These are phyloP conservation scores for Monascus purpureus DNA, from an alignment of 495 filamentous ascomycete genomes.

Conservation along the genomic window DNA sequence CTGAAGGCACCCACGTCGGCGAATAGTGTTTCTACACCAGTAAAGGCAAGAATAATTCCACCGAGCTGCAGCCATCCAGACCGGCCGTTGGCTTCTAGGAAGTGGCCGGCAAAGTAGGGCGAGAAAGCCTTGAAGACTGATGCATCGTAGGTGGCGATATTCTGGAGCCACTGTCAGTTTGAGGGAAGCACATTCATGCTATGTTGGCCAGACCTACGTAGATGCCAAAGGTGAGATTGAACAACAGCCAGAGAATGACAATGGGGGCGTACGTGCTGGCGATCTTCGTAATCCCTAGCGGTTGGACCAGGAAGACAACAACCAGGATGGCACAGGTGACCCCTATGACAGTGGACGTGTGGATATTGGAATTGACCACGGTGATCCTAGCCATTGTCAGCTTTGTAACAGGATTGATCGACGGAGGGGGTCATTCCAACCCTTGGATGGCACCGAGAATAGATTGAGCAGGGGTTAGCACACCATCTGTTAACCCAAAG, in stretches of 20 bases:
- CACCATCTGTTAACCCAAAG: constrained; percentile 54
- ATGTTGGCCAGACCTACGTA: constrained; percentile 26
- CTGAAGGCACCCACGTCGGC: constrained; percentile 61
- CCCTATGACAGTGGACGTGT: constrained; percentile 45
- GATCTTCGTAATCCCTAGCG: constrained; percentile 55
- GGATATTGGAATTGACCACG: constrained; percentile 30
- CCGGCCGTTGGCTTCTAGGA: constrained; percentile 45
- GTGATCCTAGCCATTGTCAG: constrained; percentile 16
- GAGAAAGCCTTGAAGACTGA: constrained; percentile 56
- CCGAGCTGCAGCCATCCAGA: constrained; percentile 54
- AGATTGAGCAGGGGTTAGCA: constrained; percentile 57
- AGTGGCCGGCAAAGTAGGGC: constrained; percentile 48
- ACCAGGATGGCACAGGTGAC: constrained; percentile 55
- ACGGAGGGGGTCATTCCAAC: too few relatives aligned
- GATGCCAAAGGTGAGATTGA: constrained; percentile 55
- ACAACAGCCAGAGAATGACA: constrained; percentile 56
- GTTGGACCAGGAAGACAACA: constrained; percentile 54
- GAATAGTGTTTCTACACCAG: constrained; percentile 62
- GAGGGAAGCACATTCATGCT: not conserved
- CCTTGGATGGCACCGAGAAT: constrained; percentile 61
- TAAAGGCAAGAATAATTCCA: constrained; percentile 57
- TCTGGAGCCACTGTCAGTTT: constrained; percentile 12
- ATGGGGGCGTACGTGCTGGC: constrained; percentile 54
- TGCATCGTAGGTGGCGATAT: constrained; percentile 47
- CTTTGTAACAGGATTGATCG: too few relatives aligned